Conservation (phyloP, 164 flowering plant genomes). For the Santalum album region DNA sequence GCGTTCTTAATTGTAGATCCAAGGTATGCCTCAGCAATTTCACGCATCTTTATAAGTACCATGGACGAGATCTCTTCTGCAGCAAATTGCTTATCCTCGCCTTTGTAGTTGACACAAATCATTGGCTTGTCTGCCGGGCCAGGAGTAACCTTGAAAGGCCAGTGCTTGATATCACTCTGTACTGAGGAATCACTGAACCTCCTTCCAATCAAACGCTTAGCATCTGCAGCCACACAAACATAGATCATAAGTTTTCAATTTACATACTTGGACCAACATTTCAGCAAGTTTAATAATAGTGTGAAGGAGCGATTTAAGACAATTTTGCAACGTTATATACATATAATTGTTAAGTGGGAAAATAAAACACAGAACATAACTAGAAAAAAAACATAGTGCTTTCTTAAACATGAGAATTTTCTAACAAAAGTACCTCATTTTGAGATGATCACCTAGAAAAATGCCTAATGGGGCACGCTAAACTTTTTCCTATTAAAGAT, state of each 20-base stretch:
- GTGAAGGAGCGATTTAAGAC: too few species aligned
- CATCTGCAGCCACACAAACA: slow-evolving; percentile 11
- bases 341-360: too few species aligned
- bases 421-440: too few species aligned
- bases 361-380: too few species aligned
- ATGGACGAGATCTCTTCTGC: slow-evolving; percentile 37
- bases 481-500: too few species aligned
- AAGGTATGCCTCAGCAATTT: slow-evolving; percentile 35
- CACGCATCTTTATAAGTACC: slow-evolving; percentile 34
- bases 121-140: slow-evolving; percentile 33
- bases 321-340: too few species aligned
- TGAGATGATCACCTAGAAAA: too few species aligned
- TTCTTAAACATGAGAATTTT: too few species aligned
- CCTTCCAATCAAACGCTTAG: slow-evolving; percentile 31
- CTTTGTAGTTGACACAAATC: slow-evolving; percentile 32
- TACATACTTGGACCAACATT: too few species aligned
- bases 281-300: too few species aligned
- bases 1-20: slow-evolving; percentile 32
- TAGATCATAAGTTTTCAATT: not conserved
- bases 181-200: slow-evolving; percentile 25
- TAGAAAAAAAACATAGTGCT: too few species aligned
- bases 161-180: slow-evolving; percentile 24
- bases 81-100: slow-evolving; percentile 33
- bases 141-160: slow-evolving; percentile 30
- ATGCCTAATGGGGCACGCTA: too few species aligned